A percentile compares a stretch with the other conserved stretches of the same genome.
phyloP scores from a whole-genome alignment of 257 asterid genomes.

The Solanum neorickii region DNA sequence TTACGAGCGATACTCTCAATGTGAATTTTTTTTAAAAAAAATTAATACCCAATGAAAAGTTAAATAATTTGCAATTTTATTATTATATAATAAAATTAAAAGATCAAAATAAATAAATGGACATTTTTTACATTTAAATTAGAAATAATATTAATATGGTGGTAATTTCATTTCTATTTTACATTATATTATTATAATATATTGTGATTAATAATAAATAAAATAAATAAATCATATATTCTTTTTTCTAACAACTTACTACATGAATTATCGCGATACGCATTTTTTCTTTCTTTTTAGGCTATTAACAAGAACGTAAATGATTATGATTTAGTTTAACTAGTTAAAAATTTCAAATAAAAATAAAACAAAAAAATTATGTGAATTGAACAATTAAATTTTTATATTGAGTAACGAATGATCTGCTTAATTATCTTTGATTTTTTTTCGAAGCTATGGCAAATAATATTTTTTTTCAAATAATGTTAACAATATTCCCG shows the following conservation, averaged over 20 bases:
- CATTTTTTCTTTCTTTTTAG: neutral
- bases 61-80: neutral
- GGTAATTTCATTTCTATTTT: neutral
- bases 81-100: neutral
- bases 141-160: neutral
- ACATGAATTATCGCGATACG: too few species aligned
- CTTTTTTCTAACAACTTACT: neutral
- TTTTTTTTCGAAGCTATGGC: neutral
- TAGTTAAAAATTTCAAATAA: too few species aligned
- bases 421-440: neutral
- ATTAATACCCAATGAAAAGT: neutral
- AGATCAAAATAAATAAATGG: neutral
- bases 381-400: neutral
- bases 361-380: neutral
- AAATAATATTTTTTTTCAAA: neutral
- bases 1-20: fast-evolving
- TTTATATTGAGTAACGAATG: neutral
- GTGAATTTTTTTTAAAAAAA: too few species aligned
- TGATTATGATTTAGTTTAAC: too few species aligned
- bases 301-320: neutral
- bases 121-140: neutral
- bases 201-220: neutral
- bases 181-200: neutral
- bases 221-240: neutral
- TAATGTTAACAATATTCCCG: neutral